phyloP scores from a whole-genome alignment of 257 asterid genomes.

The Rubia yunnanensis region DNA sequence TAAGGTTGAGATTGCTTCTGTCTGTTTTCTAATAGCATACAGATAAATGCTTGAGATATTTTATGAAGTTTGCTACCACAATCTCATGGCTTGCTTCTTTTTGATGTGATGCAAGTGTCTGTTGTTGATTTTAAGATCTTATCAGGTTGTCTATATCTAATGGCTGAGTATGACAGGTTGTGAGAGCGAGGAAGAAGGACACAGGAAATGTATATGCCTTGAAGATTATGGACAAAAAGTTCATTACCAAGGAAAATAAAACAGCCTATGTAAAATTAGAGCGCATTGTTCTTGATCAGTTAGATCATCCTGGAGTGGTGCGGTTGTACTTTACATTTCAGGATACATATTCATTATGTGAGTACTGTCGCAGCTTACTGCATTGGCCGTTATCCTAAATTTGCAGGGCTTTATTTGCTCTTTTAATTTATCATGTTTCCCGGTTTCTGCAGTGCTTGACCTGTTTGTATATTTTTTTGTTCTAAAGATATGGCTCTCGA shows the following conservation, averaged over 20 bases:
- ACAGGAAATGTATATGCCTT: conserved; percentile 75
- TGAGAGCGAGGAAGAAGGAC: conserved; percentile 92
- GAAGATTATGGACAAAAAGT: conserved; percentile 97
- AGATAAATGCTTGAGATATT: background rate
- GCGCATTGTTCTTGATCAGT: conserved; percentile 94
- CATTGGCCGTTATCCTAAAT: background rate
- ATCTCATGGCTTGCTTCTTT: too few species aligned
- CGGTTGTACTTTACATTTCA: conserved; percentile 87
- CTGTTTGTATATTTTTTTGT: conserved; percentile 21
- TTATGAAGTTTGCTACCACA: background rate
- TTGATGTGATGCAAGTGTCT: background rate
- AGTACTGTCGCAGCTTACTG: conserved; percentile 25
- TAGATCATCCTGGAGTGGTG: conserved; percentile 95
- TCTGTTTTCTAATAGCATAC: background rate
- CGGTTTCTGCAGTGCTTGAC: conserved; percentile 13
- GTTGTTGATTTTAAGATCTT: background rate
- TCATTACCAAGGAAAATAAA: conserved; percentile 96
- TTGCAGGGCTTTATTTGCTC: background rate
- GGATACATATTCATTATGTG: conserved; percentile 89
- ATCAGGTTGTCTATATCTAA: background rate
- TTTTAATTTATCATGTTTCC: conserved; percentile 10
- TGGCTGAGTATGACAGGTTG: conserved; percentile 52
- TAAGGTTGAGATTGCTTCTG: background rate
- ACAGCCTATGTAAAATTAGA: conserved; percentile 96
- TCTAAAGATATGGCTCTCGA: conserved; percentile 95